Percentiles rank a stretch among this genome's conserved stretches.
Conservation (phyloP, 2,329 filamentous ascomycete species). For the Aspergillus tubingensis region DNA sequence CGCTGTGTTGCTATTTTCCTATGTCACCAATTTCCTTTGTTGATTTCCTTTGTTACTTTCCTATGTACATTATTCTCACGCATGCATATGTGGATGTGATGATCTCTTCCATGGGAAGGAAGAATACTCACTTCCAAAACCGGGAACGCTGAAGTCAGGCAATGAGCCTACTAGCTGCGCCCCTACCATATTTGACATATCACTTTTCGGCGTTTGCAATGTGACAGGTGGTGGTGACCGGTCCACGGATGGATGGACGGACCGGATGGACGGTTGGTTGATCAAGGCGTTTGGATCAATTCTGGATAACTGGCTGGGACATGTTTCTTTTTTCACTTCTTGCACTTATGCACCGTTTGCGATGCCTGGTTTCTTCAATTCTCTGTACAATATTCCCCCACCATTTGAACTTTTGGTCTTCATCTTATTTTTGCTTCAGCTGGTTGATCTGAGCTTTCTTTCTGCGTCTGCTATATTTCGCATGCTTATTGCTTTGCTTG, state of each 20-base stretch:
- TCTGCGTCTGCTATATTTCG: neutral
- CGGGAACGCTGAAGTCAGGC: neutral
- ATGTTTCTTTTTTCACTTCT: neutral
- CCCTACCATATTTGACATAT: neutral
- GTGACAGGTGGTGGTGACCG: neutral
- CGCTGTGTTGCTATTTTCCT: neutral
- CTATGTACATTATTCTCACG: slow-evolving; percentile 1
- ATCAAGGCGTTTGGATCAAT: neutral
- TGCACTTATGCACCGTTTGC: neutral
- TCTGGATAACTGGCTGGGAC: neutral
- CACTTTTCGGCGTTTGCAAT: neutral
- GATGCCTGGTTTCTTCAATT: neutral
- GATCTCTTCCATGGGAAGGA: neutral
- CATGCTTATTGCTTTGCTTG: slow-evolving; percentile 2
- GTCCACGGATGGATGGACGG: neutral
- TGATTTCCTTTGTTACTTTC: slow-evolving; percentile 2
- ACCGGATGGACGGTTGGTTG: neutral
- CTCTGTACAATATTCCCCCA: slow-evolving; percentile 8
- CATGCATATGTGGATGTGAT: neutral
- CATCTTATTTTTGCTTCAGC: neutral
- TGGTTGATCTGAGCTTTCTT: slow-evolving; percentile 1
- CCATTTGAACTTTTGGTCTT: neutral
- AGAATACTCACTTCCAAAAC: neutral
- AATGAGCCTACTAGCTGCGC: neutral
- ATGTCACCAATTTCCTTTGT: neutral